Evolutionary conservation across 768 basidiomycete genomes (phyloP).

Genomic region (Russula dissimulans): DNA sequence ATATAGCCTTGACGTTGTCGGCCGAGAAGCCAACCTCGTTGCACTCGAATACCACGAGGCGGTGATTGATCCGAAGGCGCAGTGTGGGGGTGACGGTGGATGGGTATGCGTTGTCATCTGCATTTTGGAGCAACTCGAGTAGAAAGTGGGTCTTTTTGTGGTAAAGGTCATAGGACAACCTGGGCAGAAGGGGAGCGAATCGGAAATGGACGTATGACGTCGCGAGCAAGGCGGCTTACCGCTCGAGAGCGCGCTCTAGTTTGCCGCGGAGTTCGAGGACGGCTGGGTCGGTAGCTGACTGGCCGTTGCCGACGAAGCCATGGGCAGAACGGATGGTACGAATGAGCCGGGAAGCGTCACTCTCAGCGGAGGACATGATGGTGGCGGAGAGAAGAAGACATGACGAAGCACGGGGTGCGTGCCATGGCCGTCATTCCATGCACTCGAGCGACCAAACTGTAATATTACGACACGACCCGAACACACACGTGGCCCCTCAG

Average conservation of each 20-base stretch:
- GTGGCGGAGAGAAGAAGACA: not conserved
- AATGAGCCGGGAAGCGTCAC: not conserved
- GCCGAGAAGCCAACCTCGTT: conserved; percentile 22
- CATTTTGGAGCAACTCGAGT: conserved; percentile 25
- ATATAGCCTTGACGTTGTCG: conserved; percentile 22
- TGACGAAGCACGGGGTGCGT: too few species aligned
- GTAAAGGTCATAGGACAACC: conserved; percentile 23
- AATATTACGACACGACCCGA: too few species aligned
- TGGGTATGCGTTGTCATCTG: conserved; percentile 23
- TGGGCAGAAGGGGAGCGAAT: not conserved
- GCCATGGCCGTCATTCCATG: too few species aligned
- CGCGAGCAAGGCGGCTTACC: not conserved
- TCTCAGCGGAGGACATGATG: not conserved
- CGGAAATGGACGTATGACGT: not conserved
- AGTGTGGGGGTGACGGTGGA: conserved; percentile 10
- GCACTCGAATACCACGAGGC: conserved; percentile 17
- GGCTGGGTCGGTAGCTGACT: not conserved
- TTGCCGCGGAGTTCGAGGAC: conserved; percentile 5
- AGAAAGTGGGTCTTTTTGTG: conserved; percentile 25
- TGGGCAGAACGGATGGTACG: conserved; percentile 3
- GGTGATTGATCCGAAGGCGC: conserved; percentile 11
- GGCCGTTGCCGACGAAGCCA: conserved; percentile 10
- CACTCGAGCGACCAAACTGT: too few species aligned
- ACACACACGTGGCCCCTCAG: not conserved
- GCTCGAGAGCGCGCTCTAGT: conserved; percentile 17